Evolutionary conservation across 495 filamentous ascomycete species (phyloP).

Genomic region (Haplographium delicatum): DNA sequence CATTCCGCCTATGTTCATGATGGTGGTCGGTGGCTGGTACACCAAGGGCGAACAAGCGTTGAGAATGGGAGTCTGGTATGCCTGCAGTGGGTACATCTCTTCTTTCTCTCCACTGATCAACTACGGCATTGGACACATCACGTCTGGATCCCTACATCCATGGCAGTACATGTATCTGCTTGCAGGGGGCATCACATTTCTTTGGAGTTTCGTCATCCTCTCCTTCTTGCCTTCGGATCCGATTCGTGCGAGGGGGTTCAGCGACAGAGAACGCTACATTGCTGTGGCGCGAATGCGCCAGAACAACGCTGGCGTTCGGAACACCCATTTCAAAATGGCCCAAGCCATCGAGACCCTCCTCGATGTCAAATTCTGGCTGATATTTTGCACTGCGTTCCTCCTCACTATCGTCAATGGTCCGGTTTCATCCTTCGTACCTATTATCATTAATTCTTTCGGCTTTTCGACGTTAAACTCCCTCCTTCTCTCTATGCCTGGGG

Average conservation of each 20-base stretch:
- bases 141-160: background rate
- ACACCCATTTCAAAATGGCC: slow-evolving; percentile 61
- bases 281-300: slow-evolving; percentile 57
- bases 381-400: slow-evolving; percentile 27
- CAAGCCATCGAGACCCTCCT: slow-evolving; percentile 55
- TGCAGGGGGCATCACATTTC: slow-evolving; percentile 55
- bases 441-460: slow-evolving; percentile 50
- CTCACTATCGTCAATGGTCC: slow-evolving; percentile 13
- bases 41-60: slow-evolving; percentile 53
- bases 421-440: slow-evolving; percentile 59
- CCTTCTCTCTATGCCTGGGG: slow-evolving; percentile 10
- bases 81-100: slow-evolving; percentile 26
- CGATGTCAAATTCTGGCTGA: slow-evolving; percentile 52
- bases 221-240: slow-evolving; percentile 64
- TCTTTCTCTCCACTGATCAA: slow-evolving; percentile 17
- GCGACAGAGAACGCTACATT: slow-evolving; percentile 49
- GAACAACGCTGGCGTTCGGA: slow-evolving; percentile 65
- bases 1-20: slow-evolving; percentile 46
- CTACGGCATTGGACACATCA: slow-evolving; percentile 5
- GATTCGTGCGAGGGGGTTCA: slow-evolving; percentile 60
- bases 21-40: slow-evolving; percentile 56
- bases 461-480: slow-evolving; percentile 48
- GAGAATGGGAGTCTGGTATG: slow-evolving; percentile 51
- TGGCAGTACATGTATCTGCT: slow-evolving; percentile 49
- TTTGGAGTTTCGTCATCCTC: slow-evolving; percentile 52